These are phyloP conservation scores for Salix brachista DNA, from an alignment of 345 rosid genomes.

Conservation along the genomic window DNA sequence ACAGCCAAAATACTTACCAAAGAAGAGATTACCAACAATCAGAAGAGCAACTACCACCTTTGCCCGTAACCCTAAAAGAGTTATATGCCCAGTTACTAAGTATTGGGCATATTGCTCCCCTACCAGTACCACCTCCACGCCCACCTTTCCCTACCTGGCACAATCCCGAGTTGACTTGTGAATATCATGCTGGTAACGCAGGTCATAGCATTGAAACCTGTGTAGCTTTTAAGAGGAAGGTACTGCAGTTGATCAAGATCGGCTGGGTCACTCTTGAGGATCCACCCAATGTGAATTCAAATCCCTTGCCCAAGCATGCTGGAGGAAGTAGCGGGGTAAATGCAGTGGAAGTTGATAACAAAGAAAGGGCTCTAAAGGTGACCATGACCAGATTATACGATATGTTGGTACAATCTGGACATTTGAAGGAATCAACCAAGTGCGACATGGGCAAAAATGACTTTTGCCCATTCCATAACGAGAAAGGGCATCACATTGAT, in stretches of 20 bases:
- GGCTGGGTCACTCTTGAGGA: not conserved
- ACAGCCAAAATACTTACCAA: not conserved
- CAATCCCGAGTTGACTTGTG: not conserved
- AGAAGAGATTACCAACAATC: not conserved
- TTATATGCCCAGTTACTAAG: accelerated
- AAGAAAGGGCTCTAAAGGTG: accelerated
- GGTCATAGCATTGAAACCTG: not conserved
- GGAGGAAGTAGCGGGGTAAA: not conserved
- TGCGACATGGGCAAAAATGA: accelerated
- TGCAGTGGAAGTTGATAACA: accelerated
- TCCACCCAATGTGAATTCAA: accelerated
- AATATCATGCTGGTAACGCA: not conserved
- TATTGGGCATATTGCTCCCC: not conserved
- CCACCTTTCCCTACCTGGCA: not conserved
- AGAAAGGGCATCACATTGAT: too few species aligned
- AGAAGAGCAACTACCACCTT: not conserved
- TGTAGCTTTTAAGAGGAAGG: too few species aligned
- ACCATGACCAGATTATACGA: accelerated
- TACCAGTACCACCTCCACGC: accelerated
- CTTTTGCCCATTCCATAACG: too few species aligned
- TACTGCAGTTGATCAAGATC: too few species aligned
- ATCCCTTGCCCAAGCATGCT: not conserved
- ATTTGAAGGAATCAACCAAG: accelerated
- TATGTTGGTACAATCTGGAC: accelerated
- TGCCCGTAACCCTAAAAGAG: not conserved